Conservation (phyloP, 2,329 filamentous ascomycete genomes). For the Pseudogymnoascus sp. region DNA sequence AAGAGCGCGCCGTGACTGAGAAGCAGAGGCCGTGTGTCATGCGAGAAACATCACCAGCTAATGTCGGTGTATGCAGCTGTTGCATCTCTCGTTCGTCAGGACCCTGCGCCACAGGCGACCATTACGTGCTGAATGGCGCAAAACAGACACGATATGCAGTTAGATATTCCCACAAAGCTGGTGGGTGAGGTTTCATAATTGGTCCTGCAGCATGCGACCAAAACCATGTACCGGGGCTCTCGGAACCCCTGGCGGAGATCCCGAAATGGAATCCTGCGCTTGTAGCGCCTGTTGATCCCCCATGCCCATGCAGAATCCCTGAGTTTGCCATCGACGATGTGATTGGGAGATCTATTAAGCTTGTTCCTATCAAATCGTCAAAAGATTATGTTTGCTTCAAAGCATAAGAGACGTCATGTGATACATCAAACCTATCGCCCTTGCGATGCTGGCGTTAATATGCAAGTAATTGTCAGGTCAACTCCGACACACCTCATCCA, state of each 20-base stretch:
- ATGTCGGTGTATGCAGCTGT: not conserved
- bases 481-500: not conserved
- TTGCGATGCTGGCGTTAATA: not conserved
- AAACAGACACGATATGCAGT: not conserved
- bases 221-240: not conserved
- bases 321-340: not conserved
- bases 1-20: not conserved
- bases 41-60: not conserved
- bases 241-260: not conserved
- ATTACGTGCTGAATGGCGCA: not conserved
- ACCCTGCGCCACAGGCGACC: not conserved
- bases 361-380: not conserved
- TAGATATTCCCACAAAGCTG: not conserved
- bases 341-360: not conserved
- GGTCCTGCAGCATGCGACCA: not conserved
- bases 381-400: not conserved
- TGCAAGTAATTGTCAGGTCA: not conserved
- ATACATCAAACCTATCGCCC: not conserved
- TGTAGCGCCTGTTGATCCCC: slow-evolving; percentile 3
- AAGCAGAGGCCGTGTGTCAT: not conserved
- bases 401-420: not conserved
- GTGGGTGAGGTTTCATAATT: slow-evolving; percentile 2
- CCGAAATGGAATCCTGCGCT: slow-evolving; percentile 6
- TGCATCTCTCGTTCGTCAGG: not conserved
- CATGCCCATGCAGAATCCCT: not conserved